Evolutionary conservation across 192 early-diverging fungal genomes (phyloP).

Genomic region (Coemansia aciculifera): DNA sequence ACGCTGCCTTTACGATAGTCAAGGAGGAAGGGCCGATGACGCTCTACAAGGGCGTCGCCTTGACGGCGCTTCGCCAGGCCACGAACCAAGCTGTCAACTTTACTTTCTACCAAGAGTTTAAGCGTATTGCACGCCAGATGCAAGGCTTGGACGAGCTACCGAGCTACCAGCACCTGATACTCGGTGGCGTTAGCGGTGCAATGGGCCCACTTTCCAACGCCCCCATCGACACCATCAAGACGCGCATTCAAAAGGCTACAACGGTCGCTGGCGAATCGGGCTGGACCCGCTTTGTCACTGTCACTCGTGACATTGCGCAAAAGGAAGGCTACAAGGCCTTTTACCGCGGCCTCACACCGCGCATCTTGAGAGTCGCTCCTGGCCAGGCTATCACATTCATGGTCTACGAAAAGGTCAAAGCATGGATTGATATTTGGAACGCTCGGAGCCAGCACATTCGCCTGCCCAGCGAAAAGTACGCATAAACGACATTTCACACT

Average conservation of each 20-base stretch:
- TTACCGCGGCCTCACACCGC: conserved; percentile 93
- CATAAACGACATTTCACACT: background rate
- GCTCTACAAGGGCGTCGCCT: conserved; percentile 91
- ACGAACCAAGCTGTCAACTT: conserved; percentile 99
- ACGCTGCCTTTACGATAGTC: conserved; percentile 88
- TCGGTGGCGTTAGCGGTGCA: conserved; percentile 89
- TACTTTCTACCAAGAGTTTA: conserved; percentile 93
- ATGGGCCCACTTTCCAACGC: conserved; percentile 94
- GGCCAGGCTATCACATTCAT: conserved; percentile 98
- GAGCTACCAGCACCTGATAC: conserved; percentile 83
- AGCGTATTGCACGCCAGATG: conserved; percentile 66
- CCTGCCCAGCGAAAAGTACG: conserved; percentile 36
- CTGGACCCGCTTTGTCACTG: conserved; percentile 74
- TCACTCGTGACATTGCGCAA: conserved; percentile 73
- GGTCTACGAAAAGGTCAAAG: conserved; percentile 86
- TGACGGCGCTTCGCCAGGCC: conserved; percentile 92
- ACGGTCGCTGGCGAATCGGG: conserved; percentile 67
- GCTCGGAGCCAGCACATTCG: conserved; percentile 17
- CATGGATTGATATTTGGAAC: conserved; percentile 61
- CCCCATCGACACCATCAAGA: conserved; percentile 98
- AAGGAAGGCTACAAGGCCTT: conserved; percentile 93
- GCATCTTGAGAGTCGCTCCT: conserved; percentile 91
- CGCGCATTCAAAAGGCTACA: conserved; percentile 89
- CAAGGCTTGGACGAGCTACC: conserved; percentile 78
- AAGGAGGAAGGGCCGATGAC: conserved; percentile 85